Percentiles rank a stretch among this genome's conserved stretches.
Conservation (phyloP, 2,329 filamentous ascomycete genomes). For the Ophiostoma ips region DNA sequence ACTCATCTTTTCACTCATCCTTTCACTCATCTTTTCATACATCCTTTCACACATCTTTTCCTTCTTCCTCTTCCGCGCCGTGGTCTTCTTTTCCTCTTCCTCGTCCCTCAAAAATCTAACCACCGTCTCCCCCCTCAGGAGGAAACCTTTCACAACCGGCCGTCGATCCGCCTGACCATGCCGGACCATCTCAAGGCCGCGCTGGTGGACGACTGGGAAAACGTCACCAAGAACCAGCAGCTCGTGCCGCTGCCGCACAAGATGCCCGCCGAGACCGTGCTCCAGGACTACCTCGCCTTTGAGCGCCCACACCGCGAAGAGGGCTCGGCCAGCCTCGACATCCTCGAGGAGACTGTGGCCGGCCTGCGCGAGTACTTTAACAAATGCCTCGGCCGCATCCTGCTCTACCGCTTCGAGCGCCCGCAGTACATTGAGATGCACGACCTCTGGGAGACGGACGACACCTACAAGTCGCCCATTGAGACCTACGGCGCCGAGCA, state of each 20-base stretch:
- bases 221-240: constrained; percentile 88
- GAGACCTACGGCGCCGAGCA: constrained; percentile 93
- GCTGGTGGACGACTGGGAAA: constrained; percentile 97
- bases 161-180: constrained; percentile 72
- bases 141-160: constrained; percentile 70
- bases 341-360: constrained; percentile 76
- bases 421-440: constrained; percentile 71
- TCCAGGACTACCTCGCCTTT: constrained; percentile 65
- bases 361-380: constrained; percentile 93
- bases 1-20: too few relatives aligned
- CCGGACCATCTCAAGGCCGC: constrained; percentile 84
- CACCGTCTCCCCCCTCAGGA: constrained; percentile 43
- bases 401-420: constrained; percentile 86
- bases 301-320: constrained; percentile 52
- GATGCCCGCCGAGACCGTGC: constrained; percentile 60
- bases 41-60: too few relatives aligned
- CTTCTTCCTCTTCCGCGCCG: too few relatives aligned
- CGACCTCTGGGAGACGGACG: constrained; percentile 45
- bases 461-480: constrained; percentile 51
- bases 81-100: too few relatives aligned
- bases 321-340: constrained; percentile 61
- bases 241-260: constrained; percentile 72
- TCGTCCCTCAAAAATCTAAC: background rate
- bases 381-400: constrained; percentile 69
- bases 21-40: too few relatives aligned